Base-by-base conservation (phyloP, 352 stramenopile species). In the Pythium apleroticum region DNA sequence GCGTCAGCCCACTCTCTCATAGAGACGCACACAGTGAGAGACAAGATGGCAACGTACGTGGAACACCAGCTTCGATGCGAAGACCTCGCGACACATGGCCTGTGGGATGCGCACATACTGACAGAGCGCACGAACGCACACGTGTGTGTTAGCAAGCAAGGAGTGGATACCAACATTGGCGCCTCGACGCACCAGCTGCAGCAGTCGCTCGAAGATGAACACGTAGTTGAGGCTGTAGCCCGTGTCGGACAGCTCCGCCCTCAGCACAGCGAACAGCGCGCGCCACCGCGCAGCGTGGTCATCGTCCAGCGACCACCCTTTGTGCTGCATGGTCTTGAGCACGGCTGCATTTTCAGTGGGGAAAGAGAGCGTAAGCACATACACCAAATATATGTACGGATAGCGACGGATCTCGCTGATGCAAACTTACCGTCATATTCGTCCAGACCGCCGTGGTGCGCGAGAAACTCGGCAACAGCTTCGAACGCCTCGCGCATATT, bases 191-290 rank as follows among this genome's bases (percentile, higher is more conserved):
- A 86, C 57, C 49, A 93, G 61, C 33, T 93, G 80, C 9, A 90
- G 62, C 54, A 94, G 60, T 6, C 82, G 71, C 35, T 89, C 80
- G 62, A 87, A 89, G 50, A 92, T 14, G 35, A 90, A 88, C n/a
- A 76, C 66, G 24, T 80, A 78, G 70, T 92, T 74, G 52, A 84
- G 56, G 57, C 2, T 65, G 54, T 10, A 62, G n/a, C 20, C 53
- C 15, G 19, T 9, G 10, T 35, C 74, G 61, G 28, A 66, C 41
- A 93, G 62, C 43, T 93, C 85, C 37, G 72, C 46, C 12, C 66
- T 69, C 24, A 93, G 73, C 31, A 74, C 71, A 10, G 76, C 69
- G 37, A 93, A 57, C 24, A 91, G 65, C 60, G 69, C 62, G 20
- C 82, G 74, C 74, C 73, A 87, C 30, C 71, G 78, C 57, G 84